Evolutionary conservation across 2,329 filamentous ascomycete species (phyloP), one percentile per base, ranked within the genome.

Genomic region (Penicillium concentricum): DNA sequence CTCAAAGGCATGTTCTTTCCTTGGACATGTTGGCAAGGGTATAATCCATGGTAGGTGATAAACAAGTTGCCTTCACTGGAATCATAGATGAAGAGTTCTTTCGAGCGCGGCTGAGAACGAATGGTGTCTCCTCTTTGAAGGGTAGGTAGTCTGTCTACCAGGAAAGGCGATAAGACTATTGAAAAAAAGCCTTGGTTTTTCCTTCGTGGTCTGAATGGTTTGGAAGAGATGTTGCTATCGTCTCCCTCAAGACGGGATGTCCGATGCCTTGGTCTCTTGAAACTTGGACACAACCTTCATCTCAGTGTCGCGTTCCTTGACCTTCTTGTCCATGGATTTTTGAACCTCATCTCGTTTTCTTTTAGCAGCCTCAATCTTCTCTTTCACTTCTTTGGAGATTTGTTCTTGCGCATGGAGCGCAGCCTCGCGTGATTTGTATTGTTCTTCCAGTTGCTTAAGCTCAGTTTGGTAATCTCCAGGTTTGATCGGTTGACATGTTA

Each of bases 271-370:
- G 35, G 71, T 72, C 57, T 74, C 70, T 54, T 76, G 75, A 43
- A 72, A 76, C 51, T 77, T 78, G 45, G 72, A 72, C 2, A 77
- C 62, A 3, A 78, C 70, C 52, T 74, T 77, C 65, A 76, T 67
- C 60, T 78, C 75, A 5, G 69, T 75, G 51, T 77, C 72, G 34
- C 74, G 66, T 56, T 78, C 74, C 56, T 76, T 76, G 13, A 69
- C 68, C 59, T 78, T 78, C 61, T 76, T 76, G 52, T 78, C 74
- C 61, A 77, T 72, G 4, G 69, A 68, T 46, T 68, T 74, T 54
- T 76, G 74, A 0, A 77, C 65, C 45, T 74, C 67, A 38, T 74
- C 74, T 46, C 66, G 69, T 55, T 76, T 77, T 52, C 68, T 69
- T 34, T 74, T 70, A 4, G 69, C 66, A 34, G 73, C 72, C 51